phyloP scores from a whole-genome alignment of 768 basidiomycete genomes.

The Dendrothele bispora region DNA sequence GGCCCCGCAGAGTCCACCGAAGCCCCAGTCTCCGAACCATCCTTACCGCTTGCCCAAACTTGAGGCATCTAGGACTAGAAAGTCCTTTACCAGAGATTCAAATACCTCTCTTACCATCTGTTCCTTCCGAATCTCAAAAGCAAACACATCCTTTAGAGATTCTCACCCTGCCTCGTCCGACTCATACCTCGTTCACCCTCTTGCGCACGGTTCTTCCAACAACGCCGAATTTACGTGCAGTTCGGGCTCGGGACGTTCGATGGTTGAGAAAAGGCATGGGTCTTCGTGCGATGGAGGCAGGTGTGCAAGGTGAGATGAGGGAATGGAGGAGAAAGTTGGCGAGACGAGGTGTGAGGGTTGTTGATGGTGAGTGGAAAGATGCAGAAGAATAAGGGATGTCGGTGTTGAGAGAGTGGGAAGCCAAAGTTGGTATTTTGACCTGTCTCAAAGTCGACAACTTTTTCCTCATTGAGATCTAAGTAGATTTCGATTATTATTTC shows the following conservation, averaged over 20 bases:
- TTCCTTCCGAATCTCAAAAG: no score
- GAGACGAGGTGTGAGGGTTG: constrained; percentile 55
- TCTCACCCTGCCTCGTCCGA: constrained; percentile 77
- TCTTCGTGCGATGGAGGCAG: constrained; percentile 63
- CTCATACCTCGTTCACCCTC: constrained; percentile 51
- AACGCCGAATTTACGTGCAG: constrained; percentile 53
- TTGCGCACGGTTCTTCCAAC: constrained; percentile 56
- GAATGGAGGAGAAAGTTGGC: constrained; percentile 68
- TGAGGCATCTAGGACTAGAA: constrained; percentile 75
- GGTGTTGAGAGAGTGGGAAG: no score
- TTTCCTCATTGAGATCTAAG: no score
- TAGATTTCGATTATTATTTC: no score
- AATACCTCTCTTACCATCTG: no score
- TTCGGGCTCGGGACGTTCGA: constrained; percentile 66
- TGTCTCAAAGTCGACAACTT: no score
- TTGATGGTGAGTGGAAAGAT: constrained; percentile 75
- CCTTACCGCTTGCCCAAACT: constrained; percentile 48
- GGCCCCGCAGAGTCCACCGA: constrained; percentile 62
- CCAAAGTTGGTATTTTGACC: no score
- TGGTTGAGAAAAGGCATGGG: constrained; percentile 74
- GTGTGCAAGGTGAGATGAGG: constrained; percentile 79
- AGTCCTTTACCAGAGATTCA: constrained; percentile 57
- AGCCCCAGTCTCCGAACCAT: no score
- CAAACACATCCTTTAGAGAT: constrained; percentile 51
- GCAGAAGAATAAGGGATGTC: constrained; percentile 24